Conservation (phyloP, 2,329 filamentous ascomycete genomes). For the Teratosphaeria destructans region DNA sequence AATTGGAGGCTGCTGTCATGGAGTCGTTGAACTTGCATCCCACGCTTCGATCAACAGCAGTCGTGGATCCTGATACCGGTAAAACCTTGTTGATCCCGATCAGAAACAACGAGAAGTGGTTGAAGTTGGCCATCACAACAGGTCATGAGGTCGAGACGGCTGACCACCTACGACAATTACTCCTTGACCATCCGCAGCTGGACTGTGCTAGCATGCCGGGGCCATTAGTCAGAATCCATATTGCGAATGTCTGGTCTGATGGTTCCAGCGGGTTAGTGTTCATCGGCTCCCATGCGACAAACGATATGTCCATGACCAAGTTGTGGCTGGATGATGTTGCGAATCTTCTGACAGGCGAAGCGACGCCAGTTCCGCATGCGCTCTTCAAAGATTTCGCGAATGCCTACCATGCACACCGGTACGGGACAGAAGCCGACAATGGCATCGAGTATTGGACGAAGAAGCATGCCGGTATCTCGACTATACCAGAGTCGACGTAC, state of each 20-base stretch:
- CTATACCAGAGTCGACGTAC: constrained; percentile 15
- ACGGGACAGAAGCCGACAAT: constrained; percentile 18
- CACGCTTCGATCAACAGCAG: constrained; percentile 20
- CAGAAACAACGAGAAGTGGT: constrained; percentile 17
- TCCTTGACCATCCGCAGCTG: constrained; percentile 18
- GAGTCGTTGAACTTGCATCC: constrained; percentile 20
- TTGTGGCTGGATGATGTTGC: constrained; percentile 24
- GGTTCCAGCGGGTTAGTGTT: constrained; percentile 21
- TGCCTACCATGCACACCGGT: constrained; percentile 21
- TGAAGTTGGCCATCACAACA: constrained; percentile 18
- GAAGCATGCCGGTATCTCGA: constrained; percentile 19
- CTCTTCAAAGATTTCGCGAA: constrained; percentile 23
- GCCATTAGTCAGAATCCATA: constrained; percentile 20
- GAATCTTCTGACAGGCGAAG: constrained; percentile 16
- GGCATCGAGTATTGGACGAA: constrained; percentile 21
- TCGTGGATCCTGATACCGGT: constrained; percentile 13
- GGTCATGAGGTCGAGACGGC: constrained; percentile 21
- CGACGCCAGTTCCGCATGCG: constrained; percentile 17
- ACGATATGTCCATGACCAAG: constrained; percentile 26
- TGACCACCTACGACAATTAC: constrained; percentile 18
- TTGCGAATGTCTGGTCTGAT: constrained; percentile 18
- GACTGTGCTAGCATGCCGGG: constrained; percentile 21
- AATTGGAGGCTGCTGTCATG: constrained; percentile 18
- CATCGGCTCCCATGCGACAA: constrained; percentile 21
- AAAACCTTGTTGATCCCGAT: constrained; percentile 21